Evolutionary conservation across 352 stramenopile species (phyloP).

Genomic region (Globisporangium acanthophoron): DNA sequence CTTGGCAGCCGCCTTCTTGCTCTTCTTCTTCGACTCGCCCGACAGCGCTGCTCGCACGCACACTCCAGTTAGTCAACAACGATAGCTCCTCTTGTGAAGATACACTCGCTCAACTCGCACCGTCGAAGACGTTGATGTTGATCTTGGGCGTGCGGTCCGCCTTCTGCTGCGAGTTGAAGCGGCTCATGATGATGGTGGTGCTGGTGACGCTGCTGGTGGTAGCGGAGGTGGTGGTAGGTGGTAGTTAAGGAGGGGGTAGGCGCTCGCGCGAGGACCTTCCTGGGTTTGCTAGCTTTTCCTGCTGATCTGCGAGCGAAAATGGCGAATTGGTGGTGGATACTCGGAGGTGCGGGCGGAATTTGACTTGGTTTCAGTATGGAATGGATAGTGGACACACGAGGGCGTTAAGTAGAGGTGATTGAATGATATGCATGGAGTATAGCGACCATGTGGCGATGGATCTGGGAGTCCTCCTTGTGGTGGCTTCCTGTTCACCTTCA

Average conservation of each 20-base stretch:
- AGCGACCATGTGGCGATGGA: too few relatives aligned
- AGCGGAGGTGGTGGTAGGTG: not conserved
- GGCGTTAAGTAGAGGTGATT: not conserved
- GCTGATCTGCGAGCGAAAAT: slow-evolving; percentile 1
- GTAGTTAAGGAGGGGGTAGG: not conserved
- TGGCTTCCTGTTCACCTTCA: too few relatives aligned
- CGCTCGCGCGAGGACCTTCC: not conserved
- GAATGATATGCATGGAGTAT: not conserved
- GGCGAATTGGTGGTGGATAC: not conserved
- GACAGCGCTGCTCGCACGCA: slow-evolving; percentile 3
- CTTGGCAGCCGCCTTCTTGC: slow-evolving; percentile 45
- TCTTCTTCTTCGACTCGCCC: slow-evolving; percentile 45
- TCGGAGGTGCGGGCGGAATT: not conserved
- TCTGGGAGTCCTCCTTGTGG: too few relatives aligned
- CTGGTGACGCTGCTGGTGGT: not conserved
- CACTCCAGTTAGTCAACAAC: not conserved
- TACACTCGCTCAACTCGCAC: slow-evolving; percentile 3
- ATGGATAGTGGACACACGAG: not conserved
- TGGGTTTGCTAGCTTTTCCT: not conserved
- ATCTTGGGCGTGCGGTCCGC: slow-evolving; percentile 15
- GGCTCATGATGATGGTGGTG: slow-evolving; percentile 8
- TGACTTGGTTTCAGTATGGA: not conserved
- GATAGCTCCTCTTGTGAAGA: too few relatives aligned
- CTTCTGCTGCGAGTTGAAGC: slow-evolving; percentile 13
- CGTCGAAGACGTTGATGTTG: slow-evolving; percentile 18